phyloP scores from a whole-genome alignment of 2,329 filamentous ascomycete species.

The Beauveria varroae region DNA sequence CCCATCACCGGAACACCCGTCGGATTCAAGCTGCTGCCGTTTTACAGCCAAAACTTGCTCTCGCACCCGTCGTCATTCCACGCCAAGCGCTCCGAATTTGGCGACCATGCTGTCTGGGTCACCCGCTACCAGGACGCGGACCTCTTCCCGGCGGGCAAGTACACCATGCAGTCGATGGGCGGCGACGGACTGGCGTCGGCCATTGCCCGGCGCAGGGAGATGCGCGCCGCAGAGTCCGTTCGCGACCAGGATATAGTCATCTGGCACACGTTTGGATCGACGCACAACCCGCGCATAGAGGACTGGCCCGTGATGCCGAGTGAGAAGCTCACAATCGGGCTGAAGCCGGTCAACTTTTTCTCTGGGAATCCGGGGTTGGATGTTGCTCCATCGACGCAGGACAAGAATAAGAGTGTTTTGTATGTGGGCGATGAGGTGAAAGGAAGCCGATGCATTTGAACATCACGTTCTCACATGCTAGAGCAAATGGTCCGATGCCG shows the following conservation, averaged over 20 bases:
- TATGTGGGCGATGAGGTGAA: not conserved
- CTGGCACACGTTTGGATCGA: slow-evolving; percentile 53
- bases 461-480: not conserved
- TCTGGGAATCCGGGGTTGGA: slow-evolving; percentile 42
- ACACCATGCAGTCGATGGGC: slow-evolving; percentile 40
- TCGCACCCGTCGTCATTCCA: slow-evolving; percentile 32
- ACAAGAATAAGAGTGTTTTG: slow-evolving; percentile 26
- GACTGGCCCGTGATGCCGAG: slow-evolving; percentile 64
- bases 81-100: slow-evolving; percentile 34
- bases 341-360: slow-evolving; percentile 50
- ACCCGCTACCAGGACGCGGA: slow-evolving; percentile 36
- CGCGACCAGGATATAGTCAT: slow-evolving; percentile 46
- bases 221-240: slow-evolving; percentile 30
- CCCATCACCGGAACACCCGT: slow-evolving; percentile 35
- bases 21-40: slow-evolving; percentile 38
- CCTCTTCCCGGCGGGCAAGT: slow-evolving; percentile 33
- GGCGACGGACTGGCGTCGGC: slow-evolving; percentile 29
- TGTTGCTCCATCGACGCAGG: slow-evolving; percentile 34
- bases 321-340: slow-evolving; percentile 43
- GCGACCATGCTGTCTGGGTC: slow-evolving; percentile 36
- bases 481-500: no score
- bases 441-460: not conserved
- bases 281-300: slow-evolving; percentile 57
- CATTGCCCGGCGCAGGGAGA: slow-evolving; percentile 17
- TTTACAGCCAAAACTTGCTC: slow-evolving; percentile 38